A percentile compares a stretch with the other conserved stretches of the same genome.
phyloP scores from a whole-genome alignment of 176 grass and related monocot species.

The Musa troglodytarum region DNA sequence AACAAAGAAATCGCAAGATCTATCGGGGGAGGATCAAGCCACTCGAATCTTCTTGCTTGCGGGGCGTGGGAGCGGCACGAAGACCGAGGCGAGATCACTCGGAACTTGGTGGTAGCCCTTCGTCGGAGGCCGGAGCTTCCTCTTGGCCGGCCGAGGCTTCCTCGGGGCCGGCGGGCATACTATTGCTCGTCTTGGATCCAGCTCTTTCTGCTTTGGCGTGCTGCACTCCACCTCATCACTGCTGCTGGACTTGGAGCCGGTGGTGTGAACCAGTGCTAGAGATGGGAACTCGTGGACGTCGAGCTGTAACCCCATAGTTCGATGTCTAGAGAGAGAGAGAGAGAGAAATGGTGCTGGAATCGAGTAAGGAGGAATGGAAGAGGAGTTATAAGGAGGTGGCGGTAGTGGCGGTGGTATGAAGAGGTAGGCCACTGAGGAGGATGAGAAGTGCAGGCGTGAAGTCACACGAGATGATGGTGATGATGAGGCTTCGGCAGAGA shows the following conservation, averaged over 20 bases:
- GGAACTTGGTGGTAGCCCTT: not conserved
- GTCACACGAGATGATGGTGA: slow-evolving; percentile 12
- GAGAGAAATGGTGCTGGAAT: not conserved
- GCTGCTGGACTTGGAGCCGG: not conserved
- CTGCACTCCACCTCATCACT: not conserved
- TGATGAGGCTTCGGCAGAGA: not conserved
- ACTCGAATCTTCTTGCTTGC: not conserved
- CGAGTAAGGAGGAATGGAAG: not conserved
- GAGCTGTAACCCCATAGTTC: not conserved
- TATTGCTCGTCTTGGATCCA: not conserved
- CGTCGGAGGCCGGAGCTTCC: not conserved
- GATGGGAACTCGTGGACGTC: not conserved
- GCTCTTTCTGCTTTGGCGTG: not conserved
- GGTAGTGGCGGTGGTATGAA: not conserved
- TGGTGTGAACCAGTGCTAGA: too few relatives aligned
- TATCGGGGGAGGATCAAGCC: not conserved
- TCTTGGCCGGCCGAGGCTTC: not conserved
- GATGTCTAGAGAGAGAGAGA: too few relatives aligned
- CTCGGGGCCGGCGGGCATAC: slow-evolving; percentile 13
- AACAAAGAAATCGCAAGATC: too few relatives aligned
- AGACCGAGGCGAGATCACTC: not conserved
- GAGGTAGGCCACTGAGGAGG: not conserved
- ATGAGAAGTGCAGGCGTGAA: slow-evolving; percentile 1
- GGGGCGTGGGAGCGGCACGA: not conserved
- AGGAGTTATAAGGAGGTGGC: too few relatives aligned